A percentile compares a stretch with the other conserved stretches of the same genome.
These are phyloP conservation scores for Lactuca saligna DNA, from an alignment of 129 eudicot genomes.

Conservation along the genomic window DNA sequence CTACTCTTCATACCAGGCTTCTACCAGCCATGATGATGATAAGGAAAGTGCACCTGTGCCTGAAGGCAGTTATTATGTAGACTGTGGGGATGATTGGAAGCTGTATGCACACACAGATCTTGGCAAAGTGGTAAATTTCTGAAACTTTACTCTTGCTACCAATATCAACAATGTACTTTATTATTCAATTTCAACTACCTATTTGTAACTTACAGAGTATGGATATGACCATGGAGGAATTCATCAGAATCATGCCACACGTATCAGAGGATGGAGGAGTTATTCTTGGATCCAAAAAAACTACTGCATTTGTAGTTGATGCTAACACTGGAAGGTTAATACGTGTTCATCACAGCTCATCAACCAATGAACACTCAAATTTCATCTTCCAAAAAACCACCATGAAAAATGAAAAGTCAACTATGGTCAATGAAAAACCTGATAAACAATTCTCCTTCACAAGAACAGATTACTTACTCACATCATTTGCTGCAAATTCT, in stretches of 20 bases:
- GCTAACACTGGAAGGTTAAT: constrained; percentile 67
- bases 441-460: constrained; percentile 65
- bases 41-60: constrained; percentile 42
- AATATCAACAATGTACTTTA: no score
- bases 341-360: constrained; percentile 38
- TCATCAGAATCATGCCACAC: constrained; percentile 71
- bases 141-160: not conserved
- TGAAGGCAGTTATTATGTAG: constrained; percentile 56
- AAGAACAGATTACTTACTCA: constrained; percentile 73
- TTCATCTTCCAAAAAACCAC: constrained; percentile 19
- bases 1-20: constrained; percentile 84
- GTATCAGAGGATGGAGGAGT: constrained; percentile 82
- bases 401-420: constrained; percentile 27
- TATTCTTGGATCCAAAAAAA: constrained; percentile 73
- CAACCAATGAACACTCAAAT: constrained; percentile 21
- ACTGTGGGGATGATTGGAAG: constrained; percentile 81
- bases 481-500: constrained; percentile 56
- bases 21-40: constrained; percentile 38
- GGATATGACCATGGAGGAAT: constrained; percentile 55
- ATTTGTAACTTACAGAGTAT: constrained; percentile 47
- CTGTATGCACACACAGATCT: constrained; percentile 57
- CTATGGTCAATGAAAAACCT: constrained; percentile 26
- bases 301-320: constrained; percentile 77
- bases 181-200: constrained; percentile 11
- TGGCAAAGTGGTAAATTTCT: constrained; percentile 52